A percentile compares a stretch with the other conserved stretches of the same genome.
Conservation (phyloP, 208 protist genomes). For the Kentomonas sorsogonicus region DNA sequence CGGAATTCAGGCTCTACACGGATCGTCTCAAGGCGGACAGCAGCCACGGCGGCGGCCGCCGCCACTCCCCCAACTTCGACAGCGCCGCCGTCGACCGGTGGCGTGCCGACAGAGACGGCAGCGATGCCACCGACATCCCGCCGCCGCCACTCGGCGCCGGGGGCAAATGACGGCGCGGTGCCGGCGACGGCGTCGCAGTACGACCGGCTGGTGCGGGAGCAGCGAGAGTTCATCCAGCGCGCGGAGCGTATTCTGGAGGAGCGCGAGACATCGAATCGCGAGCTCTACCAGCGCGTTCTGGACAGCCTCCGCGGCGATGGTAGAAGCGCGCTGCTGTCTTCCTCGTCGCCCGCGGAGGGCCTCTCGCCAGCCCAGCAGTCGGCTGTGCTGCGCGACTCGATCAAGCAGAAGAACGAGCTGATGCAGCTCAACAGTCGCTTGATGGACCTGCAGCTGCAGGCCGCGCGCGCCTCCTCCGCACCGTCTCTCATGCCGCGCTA, state of each 20-base stretch:
- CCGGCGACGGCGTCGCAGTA: conserved; percentile 7
- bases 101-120: too few species aligned
- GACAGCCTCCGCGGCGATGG: conserved; percentile 28
- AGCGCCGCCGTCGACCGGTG: neutral
- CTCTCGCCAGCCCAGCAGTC: conserved; percentile 56
- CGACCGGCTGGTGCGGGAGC: conserved; percentile 25
- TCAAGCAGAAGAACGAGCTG: conserved; percentile 70
- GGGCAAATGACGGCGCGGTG: neutral
- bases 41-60: conserved; percentile 5
- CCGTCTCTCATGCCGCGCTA: too few species aligned
- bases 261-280: conserved; percentile 42
- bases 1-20: conserved; percentile 61
- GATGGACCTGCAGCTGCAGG: conserved; percentile 50
- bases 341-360: conserved; percentile 18
- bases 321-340: too few species aligned
- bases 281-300: conserved; percentile 37
- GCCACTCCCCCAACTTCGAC: neutral
- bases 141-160: too few species aligned
- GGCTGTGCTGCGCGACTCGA: conserved; percentile 45
- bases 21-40: conserved; percentile 37
- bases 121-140: too few species aligned
- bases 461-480: conserved; percentile 22
- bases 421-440: conserved; percentile 62
- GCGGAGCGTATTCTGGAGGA: conserved; percentile 32
- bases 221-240: conserved; percentile 39